Percentiles rank a stretch among this genome's conserved stretches.
Conservation (phyloP, 352 stramenopile genomes). For the Phytopythium montanum region DNA sequence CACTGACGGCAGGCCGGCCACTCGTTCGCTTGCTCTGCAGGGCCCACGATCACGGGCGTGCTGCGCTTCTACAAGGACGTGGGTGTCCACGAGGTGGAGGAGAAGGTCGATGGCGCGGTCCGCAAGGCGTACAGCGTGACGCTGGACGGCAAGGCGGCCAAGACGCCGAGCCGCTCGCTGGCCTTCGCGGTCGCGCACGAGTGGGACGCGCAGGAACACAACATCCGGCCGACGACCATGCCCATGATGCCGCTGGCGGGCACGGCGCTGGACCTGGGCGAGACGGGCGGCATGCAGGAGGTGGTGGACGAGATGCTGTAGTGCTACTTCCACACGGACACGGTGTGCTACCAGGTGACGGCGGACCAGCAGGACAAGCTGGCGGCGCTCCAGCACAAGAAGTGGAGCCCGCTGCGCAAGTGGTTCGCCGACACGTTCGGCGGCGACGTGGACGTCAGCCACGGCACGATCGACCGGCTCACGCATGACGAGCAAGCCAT, state of each 20-base stretch:
- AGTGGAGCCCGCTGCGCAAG: slow-evolving; percentile 80
- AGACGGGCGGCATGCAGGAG: slow-evolving; percentile 50
- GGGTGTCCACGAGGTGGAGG: slow-evolving; percentile 52
- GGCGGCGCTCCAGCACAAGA: slow-evolving; percentile 76
- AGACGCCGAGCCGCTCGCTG: slow-evolving; percentile 67
- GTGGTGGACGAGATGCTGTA: slow-evolving; percentile 80
- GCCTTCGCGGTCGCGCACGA: slow-evolving; percentile 75
- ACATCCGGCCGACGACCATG: slow-evolving; percentile 81
- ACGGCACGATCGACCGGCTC: slow-evolving; percentile 69
- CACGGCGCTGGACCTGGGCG: slow-evolving; percentile 67
- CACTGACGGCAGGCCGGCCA: background rate
- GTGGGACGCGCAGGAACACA: slow-evolving; percentile 75
- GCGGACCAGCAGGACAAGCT: slow-evolving; percentile 79
- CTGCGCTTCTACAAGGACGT: slow-evolving; percentile 85
- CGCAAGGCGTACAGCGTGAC: slow-evolving; percentile 55
- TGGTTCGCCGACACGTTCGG: slow-evolving; percentile 76
- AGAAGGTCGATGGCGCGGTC: slow-evolving; percentile 14
- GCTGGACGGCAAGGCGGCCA: slow-evolving; percentile 80
- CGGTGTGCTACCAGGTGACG: slow-evolving; percentile 65
- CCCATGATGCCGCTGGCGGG: slow-evolving; percentile 86
- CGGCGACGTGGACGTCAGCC: slow-evolving; percentile 77
- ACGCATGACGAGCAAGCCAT: slow-evolving; percentile 60
- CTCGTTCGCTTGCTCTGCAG: slow-evolving; percentile 16
- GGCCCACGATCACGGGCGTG: slow-evolving; percentile 77
- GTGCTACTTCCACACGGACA: slow-evolving; percentile 86